Conservation (phyloP, 2,329 filamentous ascomycete genomes). For the Cordyceps cateniannulata region DNA sequence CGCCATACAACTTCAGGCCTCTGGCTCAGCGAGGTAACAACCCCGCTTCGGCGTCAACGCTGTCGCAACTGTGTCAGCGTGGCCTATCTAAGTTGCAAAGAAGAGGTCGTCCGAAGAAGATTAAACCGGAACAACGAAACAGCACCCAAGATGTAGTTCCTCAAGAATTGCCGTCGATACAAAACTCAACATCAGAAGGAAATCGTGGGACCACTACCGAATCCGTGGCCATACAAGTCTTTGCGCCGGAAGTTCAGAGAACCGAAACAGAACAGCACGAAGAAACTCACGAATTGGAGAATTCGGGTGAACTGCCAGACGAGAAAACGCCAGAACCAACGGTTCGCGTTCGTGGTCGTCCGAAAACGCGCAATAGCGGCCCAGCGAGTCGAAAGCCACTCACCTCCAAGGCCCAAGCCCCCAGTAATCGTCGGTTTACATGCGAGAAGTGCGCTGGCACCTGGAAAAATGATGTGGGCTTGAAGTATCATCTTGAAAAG, state of each 20-base stretch:
- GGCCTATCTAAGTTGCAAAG: slow-evolving; percentile 19
- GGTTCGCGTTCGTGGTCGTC: background rate
- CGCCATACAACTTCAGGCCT: background rate
- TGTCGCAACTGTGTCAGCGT: slow-evolving; percentile 22
- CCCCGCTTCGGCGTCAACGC: slow-evolving; percentile 14
- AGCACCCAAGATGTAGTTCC: background rate
- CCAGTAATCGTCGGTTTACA: slow-evolving; percentile 26
- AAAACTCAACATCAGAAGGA: background rate
- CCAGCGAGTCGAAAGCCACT: slow-evolving; percentile 2
- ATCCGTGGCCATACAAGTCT: background rate
- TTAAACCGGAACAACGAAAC: slow-evolving; percentile 1
- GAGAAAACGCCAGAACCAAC: background rate
- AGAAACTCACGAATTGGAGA: background rate
- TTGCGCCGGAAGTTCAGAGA: background rate
- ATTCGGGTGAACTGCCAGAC: background rate
- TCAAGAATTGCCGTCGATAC: background rate
- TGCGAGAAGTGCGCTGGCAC: slow-evolving; percentile 47
- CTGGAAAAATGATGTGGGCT: slow-evolving; percentile 53
- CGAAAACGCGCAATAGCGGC: slow-evolving; percentile 9
- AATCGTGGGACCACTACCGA: background rate
- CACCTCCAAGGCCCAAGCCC: background rate
- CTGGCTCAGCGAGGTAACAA: background rate
- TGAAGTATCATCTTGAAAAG: slow-evolving; percentile 53
- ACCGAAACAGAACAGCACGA: background rate
- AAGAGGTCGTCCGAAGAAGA: slow-evolving; percentile 25